These are phyloP conservation scores for Verticillium klebahnii DNA, from an alignment of 2,329 filamentous ascomycete species.

Conservation along the genomic window DNA sequence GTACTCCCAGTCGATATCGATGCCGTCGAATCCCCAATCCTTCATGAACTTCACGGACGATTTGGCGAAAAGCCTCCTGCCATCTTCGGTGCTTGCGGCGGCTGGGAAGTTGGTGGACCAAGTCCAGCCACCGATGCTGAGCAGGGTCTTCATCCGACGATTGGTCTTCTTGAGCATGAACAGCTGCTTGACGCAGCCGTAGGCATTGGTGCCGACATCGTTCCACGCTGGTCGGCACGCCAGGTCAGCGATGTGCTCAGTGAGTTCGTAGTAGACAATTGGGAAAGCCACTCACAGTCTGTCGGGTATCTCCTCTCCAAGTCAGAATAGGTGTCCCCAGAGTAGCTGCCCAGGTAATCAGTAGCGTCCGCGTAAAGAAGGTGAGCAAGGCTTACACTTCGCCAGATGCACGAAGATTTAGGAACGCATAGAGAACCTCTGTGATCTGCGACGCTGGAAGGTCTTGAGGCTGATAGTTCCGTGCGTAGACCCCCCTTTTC, in stretches of 20 bases:
- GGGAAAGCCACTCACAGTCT: background rate
- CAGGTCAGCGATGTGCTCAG: background rate
- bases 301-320: background rate
- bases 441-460: background rate
- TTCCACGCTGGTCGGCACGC: conserved; percentile 40
- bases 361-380: background rate
- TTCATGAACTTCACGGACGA: conserved; percentile 65
- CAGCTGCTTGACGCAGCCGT: conserved; percentile 77
- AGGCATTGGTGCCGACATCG: conserved; percentile 65
- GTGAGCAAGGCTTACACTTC: background rate
- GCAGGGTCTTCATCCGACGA: conserved; percentile 70
- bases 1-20: conserved; percentile 39
- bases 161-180: conserved; percentile 73
- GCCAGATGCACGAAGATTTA: background rate
- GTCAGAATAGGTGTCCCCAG: background rate
- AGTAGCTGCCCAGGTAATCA: background rate
- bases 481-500: background rate
- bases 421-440: conserved; percentile 1
- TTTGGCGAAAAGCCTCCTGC: conserved; percentile 63
- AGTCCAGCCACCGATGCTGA: conserved; percentile 83
- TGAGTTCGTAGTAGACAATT: background rate
- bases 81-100: conserved; percentile 57
- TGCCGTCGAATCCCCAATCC: conserved; percentile 61
- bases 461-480: background rate
- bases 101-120: conserved; percentile 72